Evolutionary conservation across 2,329 filamentous ascomycete genomes (phyloP).

Genomic region (Epichloe glyceriae): DNA sequence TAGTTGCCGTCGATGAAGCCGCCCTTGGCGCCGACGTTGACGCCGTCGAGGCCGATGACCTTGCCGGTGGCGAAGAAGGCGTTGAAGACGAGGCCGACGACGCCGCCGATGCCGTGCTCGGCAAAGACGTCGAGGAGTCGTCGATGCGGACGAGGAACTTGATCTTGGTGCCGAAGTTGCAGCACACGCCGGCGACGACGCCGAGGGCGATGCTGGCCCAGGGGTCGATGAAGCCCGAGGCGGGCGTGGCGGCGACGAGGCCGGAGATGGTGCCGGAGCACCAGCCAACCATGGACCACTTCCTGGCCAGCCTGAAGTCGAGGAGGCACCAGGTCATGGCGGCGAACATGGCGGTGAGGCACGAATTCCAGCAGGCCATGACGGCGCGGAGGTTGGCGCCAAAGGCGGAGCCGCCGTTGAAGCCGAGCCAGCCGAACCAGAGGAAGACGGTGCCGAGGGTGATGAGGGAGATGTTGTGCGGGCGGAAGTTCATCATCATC

Average conservation of each 20-base stretch:
- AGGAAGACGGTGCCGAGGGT: slow-evolving; percentile 89
- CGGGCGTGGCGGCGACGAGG: slow-evolving; percentile 56
- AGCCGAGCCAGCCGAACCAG: slow-evolving; percentile 98
- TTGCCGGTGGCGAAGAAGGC: slow-evolving; percentile 56
- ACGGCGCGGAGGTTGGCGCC: slow-evolving; percentile 87
- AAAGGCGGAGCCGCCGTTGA: slow-evolving; percentile 93
- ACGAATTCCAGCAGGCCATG: slow-evolving; percentile 98
- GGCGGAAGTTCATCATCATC: slow-evolving; percentile 99
- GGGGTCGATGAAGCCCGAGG: slow-evolving; percentile 54
- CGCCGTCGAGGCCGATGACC: slow-evolving; percentile 63
- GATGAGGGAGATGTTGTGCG: slow-evolving; percentile 96
- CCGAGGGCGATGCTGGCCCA: slow-evolving; percentile 57
- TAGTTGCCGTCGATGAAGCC: slow-evolving; percentile 69
- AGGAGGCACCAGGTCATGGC: slow-evolving; percentile 90
- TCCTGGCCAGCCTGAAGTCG: slow-evolving; percentile 85
- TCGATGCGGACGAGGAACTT: slow-evolving; percentile 53
- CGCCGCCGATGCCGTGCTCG: slow-evolving; percentile 57
- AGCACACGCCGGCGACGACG: slow-evolving; percentile 49
- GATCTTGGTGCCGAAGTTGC: slow-evolving; percentile 57
- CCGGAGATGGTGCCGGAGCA: slow-evolving; percentile 60
- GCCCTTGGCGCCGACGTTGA: slow-evolving; percentile 54
- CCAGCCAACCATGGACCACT: slow-evolving; percentile 77
- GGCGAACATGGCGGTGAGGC: slow-evolving; percentile 82
- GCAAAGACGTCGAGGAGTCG: slow-evolving; percentile 62
- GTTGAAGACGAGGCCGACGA: slow-evolving; percentile 61